These are phyloP conservation scores for Paramecium octaurelia DNA, from an alignment of 73 alveolate genomes.

Conservation along the genomic window DNA sequence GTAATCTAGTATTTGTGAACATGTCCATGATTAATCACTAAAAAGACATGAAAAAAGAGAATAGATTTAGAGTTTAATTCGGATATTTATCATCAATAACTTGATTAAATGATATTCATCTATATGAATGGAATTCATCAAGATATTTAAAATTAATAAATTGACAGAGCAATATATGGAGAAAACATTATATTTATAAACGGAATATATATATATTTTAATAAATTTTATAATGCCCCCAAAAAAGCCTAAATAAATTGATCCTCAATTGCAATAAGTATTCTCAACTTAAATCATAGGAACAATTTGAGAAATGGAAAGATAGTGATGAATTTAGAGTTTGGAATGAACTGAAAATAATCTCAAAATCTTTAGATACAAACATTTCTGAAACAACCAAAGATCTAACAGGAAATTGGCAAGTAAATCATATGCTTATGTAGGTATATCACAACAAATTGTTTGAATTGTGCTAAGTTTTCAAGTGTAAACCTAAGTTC, in stretches of 20 bases:
- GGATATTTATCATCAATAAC: too few species aligned
- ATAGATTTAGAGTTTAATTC: too few species aligned
- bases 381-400: slow-evolving; percentile 33
- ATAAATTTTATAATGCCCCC: slow-evolving; percentile 13
- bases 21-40: too few species aligned
- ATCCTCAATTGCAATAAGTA: slow-evolving; percentile 17
- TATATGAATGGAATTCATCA: too few species aligned
- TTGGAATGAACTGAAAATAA: slow-evolving; percentile 18
- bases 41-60: too few species aligned
- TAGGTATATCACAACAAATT: not conserved
- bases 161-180: too few species aligned
- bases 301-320: slow-evolving; percentile 44
- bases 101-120: too few species aligned
- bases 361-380: not conserved
- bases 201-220: not conserved
- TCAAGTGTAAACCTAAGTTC: slow-evolving; percentile 1
- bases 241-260: slow-evolving; percentile 13
- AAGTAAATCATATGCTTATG: not conserved
- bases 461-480: not conserved
- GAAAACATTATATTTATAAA: too few species aligned
- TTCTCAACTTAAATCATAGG: not conserved
- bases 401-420: slow-evolving; percentile 48
- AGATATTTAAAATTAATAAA: too few species aligned
- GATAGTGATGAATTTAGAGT: slow-evolving; percentile 20
- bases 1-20: too few species aligned